Evolutionary conservation across 257 asterid species (phyloP), one percentile per base, ranked within the genome.

Genomic region (Verbena officinalis): DNA sequence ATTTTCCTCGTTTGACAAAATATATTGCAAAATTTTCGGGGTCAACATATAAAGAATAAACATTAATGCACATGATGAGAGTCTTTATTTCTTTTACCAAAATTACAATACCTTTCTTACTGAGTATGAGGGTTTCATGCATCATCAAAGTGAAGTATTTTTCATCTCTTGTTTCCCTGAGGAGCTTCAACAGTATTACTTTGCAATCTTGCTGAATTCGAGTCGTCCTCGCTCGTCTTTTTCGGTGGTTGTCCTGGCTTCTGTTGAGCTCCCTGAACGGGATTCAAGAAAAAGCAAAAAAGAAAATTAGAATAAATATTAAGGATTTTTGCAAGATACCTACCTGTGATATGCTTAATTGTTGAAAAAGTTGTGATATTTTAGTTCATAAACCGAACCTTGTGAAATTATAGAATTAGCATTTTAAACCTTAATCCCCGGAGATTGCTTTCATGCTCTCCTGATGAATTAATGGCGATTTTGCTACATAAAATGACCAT

Each of bases 181-280:
- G n/a, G n/a, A 40, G 77, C 74, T 43, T 83, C 84, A 33, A 75
- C 80, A 33, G 51, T 48, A 58, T 52, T 74, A 49, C 73, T 77
- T 23, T 43, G 81, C 46, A 64, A 19, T 64, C 75, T 80, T 55
- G 71, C 66, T 14, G 77, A 55, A 64, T 71, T 31, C 11, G 81
- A 67, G 31, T 73, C 78, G 4, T 74, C 85, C 55, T 83, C 84
- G 6, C 79, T 77, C 2, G 77, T 62, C 55, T 79, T 83, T 46
- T 64, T 83, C 38, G 74, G 80, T 12, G 83, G 54, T 31, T 42
- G 82, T 49, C 78, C 86, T 48, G 65, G 82, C 77, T 76, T 84
- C 56, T 27, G 67, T 55, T 79, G 91, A 39, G 67, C 77, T 59
- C 80, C 95, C 95, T 82, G 80, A 31, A 46, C 30, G 54, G 50